These are phyloP conservation scores for Cladosporium sp. DNA, from an alignment of 2,329 filamentous ascomycete species.

Conservation along the genomic window DNA sequence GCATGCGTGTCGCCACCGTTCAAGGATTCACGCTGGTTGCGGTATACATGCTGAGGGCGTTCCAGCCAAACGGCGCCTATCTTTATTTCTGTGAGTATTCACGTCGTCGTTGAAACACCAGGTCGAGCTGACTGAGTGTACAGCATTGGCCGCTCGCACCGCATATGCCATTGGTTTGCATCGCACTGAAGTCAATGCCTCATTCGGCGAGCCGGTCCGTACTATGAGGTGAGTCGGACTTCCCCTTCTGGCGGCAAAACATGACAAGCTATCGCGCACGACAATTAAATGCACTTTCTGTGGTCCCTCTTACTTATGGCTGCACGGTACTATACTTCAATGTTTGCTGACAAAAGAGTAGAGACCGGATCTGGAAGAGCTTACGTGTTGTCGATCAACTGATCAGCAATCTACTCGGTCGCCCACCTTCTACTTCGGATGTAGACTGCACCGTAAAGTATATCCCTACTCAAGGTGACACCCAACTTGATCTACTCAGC, in stretches of 20 bases:
- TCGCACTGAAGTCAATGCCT: conserved; percentile 48
- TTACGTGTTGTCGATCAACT: conserved; percentile 50
- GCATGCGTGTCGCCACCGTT: conserved; percentile 48
- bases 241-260: too few species aligned
- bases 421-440: conserved; percentile 51
- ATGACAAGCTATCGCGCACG: too few species aligned
- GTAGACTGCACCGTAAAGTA: conserved; percentile 45
- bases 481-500: conserved; percentile 29
- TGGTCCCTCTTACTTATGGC: too few species aligned
- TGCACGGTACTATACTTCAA: too few species aligned
- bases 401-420: conserved; percentile 48
- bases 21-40: conserved; percentile 50
- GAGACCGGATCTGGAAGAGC: conserved; percentile 52
- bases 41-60: conserved; percentile 50
- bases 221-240: conserved; percentile 10
- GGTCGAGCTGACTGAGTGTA: not conserved
- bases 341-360: not conserved
- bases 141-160: conserved; percentile 44
- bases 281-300: too few species aligned
- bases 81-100: conserved; percentile 42
- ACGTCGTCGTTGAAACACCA: not conserved
- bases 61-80: conserved; percentile 50
- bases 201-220: conserved; percentile 42
- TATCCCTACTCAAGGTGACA: conserved; percentile 6
- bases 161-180: conserved; percentile 52